phyloP scores from a whole-genome alignment of 345 rosid species.

The Heritiera littoralis region DNA sequence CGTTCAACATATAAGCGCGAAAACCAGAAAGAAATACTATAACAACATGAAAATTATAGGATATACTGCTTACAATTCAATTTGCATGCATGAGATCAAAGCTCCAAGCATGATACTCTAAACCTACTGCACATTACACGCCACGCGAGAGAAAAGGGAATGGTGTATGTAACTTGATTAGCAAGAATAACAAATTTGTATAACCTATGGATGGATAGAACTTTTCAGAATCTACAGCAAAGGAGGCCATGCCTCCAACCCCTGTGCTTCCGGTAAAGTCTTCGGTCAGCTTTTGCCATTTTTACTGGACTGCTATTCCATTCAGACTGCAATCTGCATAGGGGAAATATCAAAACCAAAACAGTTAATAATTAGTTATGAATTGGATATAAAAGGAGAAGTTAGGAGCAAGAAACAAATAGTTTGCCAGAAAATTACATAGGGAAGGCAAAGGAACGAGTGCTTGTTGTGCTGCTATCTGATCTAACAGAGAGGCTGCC shows the following conservation, averaged over 20 bases:
- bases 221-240: conserved; percentile 88
- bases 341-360: not conserved
- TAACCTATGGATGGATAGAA: conserved; percentile 35
- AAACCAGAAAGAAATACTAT: not conserved
- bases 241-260: conserved; percentile 66
- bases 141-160: conserved; percentile 10
- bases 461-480: conserved; percentile 90
- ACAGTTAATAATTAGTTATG: not conserved
- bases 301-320: conserved; percentile 94
- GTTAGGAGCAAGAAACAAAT: not conserved
- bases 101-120: conserved; percentile 22
- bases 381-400: not conserved
- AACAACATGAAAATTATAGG: not conserved
- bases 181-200: conserved; percentile 19
- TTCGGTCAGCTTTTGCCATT: conserved; percentile 75
- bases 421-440: conserved; percentile 40
- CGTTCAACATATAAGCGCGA: not conserved
- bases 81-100: conserved; percentile 22
- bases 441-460: conserved; percentile 94
- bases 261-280: conserved; percentile 48
- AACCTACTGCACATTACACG: conserved; percentile 32
- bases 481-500: conserved; percentile 86
- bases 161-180: conserved; percentile 23
- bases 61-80: conserved; percentile 10
- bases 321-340: conserved; percentile 76